A percentile compares a stretch with the other conserved stretches of the same genome.
phyloP scores from a whole-genome alignment of 2,329 filamentous ascomycete species.

The Aspergillus vadensis region DNA sequence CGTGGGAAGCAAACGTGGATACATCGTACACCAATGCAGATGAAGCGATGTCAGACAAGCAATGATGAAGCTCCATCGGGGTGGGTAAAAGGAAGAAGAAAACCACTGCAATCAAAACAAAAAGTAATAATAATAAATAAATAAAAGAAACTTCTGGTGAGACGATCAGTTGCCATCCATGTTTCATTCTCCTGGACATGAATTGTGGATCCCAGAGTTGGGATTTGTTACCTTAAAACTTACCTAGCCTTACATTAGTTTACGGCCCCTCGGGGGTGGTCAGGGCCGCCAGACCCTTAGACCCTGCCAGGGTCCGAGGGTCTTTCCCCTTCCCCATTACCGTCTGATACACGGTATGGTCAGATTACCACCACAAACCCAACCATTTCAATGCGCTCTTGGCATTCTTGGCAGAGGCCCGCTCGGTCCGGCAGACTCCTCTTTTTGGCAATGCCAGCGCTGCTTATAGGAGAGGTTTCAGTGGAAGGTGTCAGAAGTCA shows the following conservation, averaged over 20 bases:
- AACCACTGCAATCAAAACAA: background rate
- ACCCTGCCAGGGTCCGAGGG: slow-evolving; percentile 2
- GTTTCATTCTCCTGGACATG: background rate
- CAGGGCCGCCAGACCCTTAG: background rate
- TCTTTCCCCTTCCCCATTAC: background rate
- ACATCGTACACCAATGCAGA: no score
- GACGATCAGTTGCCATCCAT: background rate
- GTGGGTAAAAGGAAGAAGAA: no score
- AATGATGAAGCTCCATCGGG: no score
- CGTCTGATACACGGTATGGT: background rate
- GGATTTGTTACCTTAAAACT: background rate
- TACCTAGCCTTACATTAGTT: background rate
- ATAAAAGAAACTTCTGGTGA: background rate
- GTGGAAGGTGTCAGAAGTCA: background rate
- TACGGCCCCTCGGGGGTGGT: background rate
- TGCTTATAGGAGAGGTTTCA: background rate
- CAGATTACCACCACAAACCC: background rate
- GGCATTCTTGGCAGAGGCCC: background rate
- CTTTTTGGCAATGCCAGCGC: no score
- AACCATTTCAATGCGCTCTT: background rate
- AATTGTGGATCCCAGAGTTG: background rate
- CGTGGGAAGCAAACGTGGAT: background rate
- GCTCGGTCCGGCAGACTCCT: background rate
- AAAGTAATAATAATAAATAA: background rate
- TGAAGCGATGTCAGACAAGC: no score